phyloP scores from a whole-genome alignment of 164 flowering plant genomes.

The Nymphaea thermarum region DNA sequence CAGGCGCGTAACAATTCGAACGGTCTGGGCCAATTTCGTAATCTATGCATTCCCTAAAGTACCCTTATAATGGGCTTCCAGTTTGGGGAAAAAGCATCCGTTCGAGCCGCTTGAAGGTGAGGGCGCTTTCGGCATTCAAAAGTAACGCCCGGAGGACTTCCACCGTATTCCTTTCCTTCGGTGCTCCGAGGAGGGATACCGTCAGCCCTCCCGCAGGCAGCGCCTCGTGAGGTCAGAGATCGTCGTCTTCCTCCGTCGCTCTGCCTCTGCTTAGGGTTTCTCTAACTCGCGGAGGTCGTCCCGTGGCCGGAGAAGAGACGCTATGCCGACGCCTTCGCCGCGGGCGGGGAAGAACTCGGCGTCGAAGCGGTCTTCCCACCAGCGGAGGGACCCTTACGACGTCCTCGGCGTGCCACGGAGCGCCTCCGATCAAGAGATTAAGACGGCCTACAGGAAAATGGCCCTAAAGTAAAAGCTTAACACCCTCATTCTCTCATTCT shows the following conservation, averaged over 20 bases:
- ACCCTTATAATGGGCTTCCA: background rate
- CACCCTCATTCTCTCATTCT: too few relatives aligned
- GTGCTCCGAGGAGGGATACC: background rate
- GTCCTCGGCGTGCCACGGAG: constrained; percentile 59
- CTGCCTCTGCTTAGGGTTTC: background rate
- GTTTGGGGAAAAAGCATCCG: too few relatives aligned
- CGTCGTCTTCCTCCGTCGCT: background rate
- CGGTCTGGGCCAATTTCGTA: background rate
- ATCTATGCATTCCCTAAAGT: background rate
- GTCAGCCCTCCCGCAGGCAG: background rate
- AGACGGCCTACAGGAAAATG: constrained; percentile 75
- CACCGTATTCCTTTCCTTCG: background rate
- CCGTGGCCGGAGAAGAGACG: background rate
- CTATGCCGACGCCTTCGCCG: background rate
- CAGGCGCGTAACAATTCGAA: background rate
- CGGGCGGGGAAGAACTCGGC: background rate
- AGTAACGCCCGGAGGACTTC: background rate
- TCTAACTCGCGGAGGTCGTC: background rate
- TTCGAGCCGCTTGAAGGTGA: too few relatives aligned
- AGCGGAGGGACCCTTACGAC: constrained; percentile 74
- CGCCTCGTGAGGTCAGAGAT: background rate
- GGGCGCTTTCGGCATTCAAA: background rate
- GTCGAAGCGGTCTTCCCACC: constrained; percentile 9
- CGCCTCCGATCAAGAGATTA: constrained; percentile 84
- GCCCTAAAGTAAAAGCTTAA: constrained; percentile 61